phyloP scores from a whole-genome alignment of 1,284 basidiomycete genomes.

The Mycena sp. region DNA sequence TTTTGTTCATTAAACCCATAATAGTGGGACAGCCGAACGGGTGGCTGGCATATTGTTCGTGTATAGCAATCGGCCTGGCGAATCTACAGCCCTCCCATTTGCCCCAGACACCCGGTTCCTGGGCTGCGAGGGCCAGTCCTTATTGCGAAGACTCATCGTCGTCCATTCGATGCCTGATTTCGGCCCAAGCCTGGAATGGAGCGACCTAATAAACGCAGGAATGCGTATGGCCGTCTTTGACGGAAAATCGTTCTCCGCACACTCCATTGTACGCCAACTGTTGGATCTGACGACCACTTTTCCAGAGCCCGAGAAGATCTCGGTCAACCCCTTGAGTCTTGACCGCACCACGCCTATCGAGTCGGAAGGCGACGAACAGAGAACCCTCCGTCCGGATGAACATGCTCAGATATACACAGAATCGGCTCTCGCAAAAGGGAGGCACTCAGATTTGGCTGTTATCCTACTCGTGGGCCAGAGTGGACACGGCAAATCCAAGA shows the following conservation, averaged over 20 bases:
- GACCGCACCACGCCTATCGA: too few species aligned
- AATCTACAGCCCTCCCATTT: not conserved
- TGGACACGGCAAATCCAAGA: slow-evolving; percentile 23
- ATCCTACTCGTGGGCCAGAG: slow-evolving; percentile 21
- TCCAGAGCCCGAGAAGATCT: too few species aligned
- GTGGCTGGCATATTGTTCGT: too few species aligned
- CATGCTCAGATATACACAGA: too few species aligned
- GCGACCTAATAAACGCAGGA: not conserved
- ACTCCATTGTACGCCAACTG: not conserved
- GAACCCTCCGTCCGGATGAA: too few species aligned
- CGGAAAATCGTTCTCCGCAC: not conserved
- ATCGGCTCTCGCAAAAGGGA: too few species aligned
- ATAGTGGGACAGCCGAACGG: too few species aligned
- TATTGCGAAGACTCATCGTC: not conserved
- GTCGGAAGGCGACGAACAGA: too few species aligned
- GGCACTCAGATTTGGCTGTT: slow-evolving; percentile 8
- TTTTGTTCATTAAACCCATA: too few species aligned
- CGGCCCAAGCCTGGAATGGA: not conserved
- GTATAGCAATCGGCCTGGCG: too few species aligned
- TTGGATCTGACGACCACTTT: not conserved
- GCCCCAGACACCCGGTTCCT: not conserved
- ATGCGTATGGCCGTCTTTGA: not conserved
- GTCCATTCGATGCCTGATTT: not conserved
- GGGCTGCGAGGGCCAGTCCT: not conserved
- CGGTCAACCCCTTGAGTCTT: too few species aligned